Conservation (phyloP, 768 basidiomycete genomes). For the Heimioporus sp. region DNA sequence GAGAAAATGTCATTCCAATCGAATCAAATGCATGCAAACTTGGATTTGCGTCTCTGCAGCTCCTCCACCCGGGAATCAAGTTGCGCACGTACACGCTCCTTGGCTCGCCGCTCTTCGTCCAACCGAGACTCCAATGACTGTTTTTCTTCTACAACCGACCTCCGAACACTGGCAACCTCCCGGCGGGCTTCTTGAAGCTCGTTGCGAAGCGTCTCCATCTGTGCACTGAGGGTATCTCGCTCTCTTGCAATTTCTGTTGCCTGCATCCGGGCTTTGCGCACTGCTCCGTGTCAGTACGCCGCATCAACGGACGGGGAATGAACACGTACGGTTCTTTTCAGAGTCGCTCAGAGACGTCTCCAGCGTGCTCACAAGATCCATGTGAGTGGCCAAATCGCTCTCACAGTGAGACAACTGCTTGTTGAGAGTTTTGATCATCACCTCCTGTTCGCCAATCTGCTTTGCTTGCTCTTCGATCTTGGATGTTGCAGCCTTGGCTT, state of each 20-base stretch:
- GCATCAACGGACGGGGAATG: not conserved
- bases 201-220: slow-evolving; percentile 63
- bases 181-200: slow-evolving; percentile 78
- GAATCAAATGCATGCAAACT: slow-evolving; percentile 84
- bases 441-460: slow-evolving; percentile 79
- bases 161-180: slow-evolving; percentile 74
- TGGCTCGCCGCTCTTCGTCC: slow-evolving; percentile 85
- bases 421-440: slow-evolving; percentile 91
- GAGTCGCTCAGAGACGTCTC: slow-evolving; percentile 88
- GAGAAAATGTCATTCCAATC: slow-evolving; percentile 6
- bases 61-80: slow-evolving; percentile 89
- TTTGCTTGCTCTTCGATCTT: slow-evolving; percentile 74
- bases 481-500: slow-evolving; percentile 49
- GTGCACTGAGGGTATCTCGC: slow-evolving; percentile 67
- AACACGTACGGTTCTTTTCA: slow-evolving; percentile 83
- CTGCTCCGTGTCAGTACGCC: slow-evolving; percentile 37
- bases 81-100: slow-evolving; percentile 85
- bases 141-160: slow-evolving; percentile 85
- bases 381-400: slow-evolving; percentile 85
- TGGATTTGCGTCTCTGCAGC: slow-evolving; percentile 79
- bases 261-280: slow-evolving; percentile 93
- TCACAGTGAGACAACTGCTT: slow-evolving; percentile 94
- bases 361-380: slow-evolving; percentile 82
- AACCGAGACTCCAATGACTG: slow-evolving; percentile 79
- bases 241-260: slow-evolving; percentile 87